Percentiles rank a stretch among this genome's conserved stretches.
Evolutionary conservation across 148 eudicot species (phyloP).

Genomic region (Euryodendron excelsum): DNA sequence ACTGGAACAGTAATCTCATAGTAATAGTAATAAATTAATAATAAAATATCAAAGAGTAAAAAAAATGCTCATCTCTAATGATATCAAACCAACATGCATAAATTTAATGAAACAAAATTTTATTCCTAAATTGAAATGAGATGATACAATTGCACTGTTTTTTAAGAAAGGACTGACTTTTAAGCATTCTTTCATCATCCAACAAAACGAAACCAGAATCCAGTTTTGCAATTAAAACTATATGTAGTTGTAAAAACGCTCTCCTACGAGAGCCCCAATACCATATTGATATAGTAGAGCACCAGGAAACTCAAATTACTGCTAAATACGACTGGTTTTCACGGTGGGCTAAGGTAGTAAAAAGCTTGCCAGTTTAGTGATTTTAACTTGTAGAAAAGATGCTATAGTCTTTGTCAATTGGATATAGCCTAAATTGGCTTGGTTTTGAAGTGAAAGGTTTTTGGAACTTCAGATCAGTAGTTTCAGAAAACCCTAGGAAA

Average conservation of each 20-base stretch:
- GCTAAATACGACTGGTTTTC: not conserved
- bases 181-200: not conserved
- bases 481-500: too few relatives aligned
- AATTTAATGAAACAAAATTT: not conserved
- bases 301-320: not conserved
- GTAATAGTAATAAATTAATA: not conserved
- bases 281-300: not conserved
- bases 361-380: constrained; percentile 1
- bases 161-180: not conserved
- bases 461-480: not conserved
- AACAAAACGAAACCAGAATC: not conserved
- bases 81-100: not conserved
- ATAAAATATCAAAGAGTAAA: not conserved
- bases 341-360: not conserved
- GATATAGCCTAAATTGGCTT: not conserved
- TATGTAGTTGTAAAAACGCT: not conserved
- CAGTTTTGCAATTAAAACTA: not conserved
- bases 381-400: not conserved
- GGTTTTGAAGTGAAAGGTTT: not conserved
- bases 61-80: not conserved
- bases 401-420: not conserved
- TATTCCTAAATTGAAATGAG: constrained; percentile 3
- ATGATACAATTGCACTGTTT: not conserved
- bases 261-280: not conserved
- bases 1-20: not conserved